phyloP scores from a whole-genome alignment of 345 rosid genomes.

The Syzygium aromaticum region DNA sequence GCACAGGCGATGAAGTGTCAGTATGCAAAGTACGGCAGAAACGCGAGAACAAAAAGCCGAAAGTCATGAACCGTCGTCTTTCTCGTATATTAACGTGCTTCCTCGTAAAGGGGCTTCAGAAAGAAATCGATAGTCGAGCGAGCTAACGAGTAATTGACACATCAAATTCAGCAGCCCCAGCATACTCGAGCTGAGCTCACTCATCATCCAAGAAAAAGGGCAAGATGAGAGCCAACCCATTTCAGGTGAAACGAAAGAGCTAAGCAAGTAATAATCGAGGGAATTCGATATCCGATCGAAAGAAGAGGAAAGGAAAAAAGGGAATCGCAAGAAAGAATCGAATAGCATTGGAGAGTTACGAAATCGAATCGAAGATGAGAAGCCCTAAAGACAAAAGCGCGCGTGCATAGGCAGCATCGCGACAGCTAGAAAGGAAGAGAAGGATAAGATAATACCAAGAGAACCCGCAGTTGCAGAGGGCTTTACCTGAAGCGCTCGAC shows the following conservation, averaged over 20 bases:
- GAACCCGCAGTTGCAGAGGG: neutral
- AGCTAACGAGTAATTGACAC: neutral
- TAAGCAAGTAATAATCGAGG: neutral
- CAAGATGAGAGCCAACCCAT: neutral
- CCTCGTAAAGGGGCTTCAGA: neutral
- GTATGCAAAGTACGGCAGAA: neutral
- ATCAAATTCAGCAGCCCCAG: neutral
- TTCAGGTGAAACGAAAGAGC: neutral
- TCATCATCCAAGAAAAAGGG: neutral
- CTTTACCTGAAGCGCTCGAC: neutral
- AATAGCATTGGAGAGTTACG: neutral
- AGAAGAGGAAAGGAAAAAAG: neutral
- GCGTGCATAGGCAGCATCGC: neutral
- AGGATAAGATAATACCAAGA: neutral
- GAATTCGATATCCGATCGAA: neutral
- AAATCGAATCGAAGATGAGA: neutral
- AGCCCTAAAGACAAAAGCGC: neutral
- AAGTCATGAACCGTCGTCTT: neutral
- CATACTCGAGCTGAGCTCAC: neutral
- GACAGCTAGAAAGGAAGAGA: neutral
- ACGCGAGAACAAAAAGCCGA: neutral
- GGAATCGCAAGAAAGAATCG: neutral
- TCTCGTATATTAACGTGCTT: neutral
- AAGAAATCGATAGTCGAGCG: neutral
- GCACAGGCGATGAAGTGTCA: neutral